Conservation (phyloP, 371 early-diverging fungal species). For the Mucor plumbeus region DNA sequence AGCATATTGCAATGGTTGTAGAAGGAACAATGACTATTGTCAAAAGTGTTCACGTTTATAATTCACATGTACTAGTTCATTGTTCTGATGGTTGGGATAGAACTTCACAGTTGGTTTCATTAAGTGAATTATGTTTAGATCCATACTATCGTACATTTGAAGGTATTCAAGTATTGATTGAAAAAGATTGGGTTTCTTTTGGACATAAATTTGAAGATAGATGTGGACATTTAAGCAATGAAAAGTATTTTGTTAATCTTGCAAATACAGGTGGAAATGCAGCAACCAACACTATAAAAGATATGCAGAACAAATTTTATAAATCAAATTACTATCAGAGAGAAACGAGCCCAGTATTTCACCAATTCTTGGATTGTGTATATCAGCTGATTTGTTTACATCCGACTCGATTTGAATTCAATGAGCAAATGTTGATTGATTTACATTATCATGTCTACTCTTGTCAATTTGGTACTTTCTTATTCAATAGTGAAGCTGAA, state of each 20-base stretch:
- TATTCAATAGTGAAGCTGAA: conserved; percentile 90
- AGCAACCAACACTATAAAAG: conserved; percentile 70
- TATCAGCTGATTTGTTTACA: conserved; percentile 89
- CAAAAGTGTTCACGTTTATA: conserved; percentile 75
- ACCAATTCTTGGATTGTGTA: conserved; percentile 94
- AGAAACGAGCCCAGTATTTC: conserved; percentile 95
- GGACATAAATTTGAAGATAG: conserved; percentile 95
- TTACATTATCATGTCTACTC: conserved; percentile 86
- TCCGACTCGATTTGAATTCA: conserved; percentile 93
- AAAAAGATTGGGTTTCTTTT: conserved; percentile 97
- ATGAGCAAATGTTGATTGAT: conserved; percentile 78
- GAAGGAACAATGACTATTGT: conserved; percentile 85
- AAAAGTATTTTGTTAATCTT: conserved; percentile 67
- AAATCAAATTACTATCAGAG: conserved; percentile 61
- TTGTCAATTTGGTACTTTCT: conserved; percentile 93
- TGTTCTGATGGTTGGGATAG: conserved; percentile 99
- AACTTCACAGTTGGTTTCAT: conserved; percentile 91
- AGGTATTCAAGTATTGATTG: conserved; percentile 90
- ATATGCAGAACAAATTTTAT: conserved; percentile 74
- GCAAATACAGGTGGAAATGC: conserved; percentile 57
- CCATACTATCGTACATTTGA: conserved; percentile 93
- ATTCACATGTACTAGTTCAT: conserved; percentile 92
- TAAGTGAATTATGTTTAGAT: conserved; percentile 91
- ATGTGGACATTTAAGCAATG: conserved; percentile 88
- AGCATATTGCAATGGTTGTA: conserved; percentile 82